These are phyloP conservation scores for Rhinocladiella similis DNA, from an alignment of 2,329 filamentous ascomycete genomes.

Conservation along the genomic window DNA sequence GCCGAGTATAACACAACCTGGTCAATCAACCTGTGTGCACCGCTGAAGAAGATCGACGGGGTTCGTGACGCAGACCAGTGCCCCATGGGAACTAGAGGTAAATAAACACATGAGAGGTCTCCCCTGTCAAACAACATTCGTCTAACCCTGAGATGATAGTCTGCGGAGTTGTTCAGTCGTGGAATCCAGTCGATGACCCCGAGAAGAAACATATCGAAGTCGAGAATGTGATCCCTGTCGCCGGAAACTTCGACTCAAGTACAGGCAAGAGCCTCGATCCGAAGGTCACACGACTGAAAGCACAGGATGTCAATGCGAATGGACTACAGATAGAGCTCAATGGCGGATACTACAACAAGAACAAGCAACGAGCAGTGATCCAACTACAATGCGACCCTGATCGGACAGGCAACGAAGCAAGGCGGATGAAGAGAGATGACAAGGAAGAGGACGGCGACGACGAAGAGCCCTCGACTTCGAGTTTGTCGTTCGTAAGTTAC, in stretches of 20 bases:
- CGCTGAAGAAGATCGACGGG: slow-evolving; percentile 63
- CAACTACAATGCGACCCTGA: slow-evolving; percentile 80
- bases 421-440: slow-evolving; percentile 31
- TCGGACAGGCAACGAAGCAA: slow-evolving; percentile 63
- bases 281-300: slow-evolving; percentile 65
- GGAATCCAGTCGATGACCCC: slow-evolving; percentile 28
- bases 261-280: slow-evolving; percentile 63
- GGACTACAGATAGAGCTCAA: slow-evolving; percentile 70
- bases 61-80: slow-evolving; percentile 61
- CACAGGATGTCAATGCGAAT: slow-evolving; percentile 65
- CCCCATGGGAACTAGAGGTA: slow-evolving; percentile 68
- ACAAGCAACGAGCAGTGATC: slow-evolving; percentile 72
- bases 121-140: slow-evolving; percentile 7
- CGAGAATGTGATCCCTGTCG: slow-evolving; percentile 34
- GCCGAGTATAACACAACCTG: slow-evolving; percentile 71
- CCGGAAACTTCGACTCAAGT: slow-evolving; percentile 31
- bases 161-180: slow-evolving; percentile 27
- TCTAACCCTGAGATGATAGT: slow-evolving; percentile 21
- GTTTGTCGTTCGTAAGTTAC: slow-evolving; percentile 77
- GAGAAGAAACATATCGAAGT: slow-evolving; percentile 30
- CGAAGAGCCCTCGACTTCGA: slow-evolving; percentile 44
- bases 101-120: slow-evolving; percentile 22
- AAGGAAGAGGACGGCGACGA: slow-evolving; percentile 32
- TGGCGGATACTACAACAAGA: slow-evolving; percentile 54
- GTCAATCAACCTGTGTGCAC: slow-evolving; percentile 73